A percentile compares a stretch with the other conserved stretches of the same genome.
These are phyloP conservation scores for Cutaneotrichosporon dermatis DNA, from an alignment of 1,284 basidiomycete species.

Conservation along the genomic window DNA sequence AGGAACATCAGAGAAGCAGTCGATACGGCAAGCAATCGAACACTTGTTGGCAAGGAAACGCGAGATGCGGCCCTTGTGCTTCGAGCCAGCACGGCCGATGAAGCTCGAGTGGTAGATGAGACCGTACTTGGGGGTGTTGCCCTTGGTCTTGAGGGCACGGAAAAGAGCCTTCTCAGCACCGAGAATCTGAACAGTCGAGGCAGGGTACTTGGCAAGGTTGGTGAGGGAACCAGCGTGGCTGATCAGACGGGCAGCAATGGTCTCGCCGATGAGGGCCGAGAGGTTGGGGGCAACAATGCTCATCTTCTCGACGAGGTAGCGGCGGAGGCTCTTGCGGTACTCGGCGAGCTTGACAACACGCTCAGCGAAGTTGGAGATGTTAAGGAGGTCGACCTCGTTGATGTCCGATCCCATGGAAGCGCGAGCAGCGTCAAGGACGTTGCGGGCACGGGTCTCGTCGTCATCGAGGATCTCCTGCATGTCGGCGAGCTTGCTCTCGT, in stretches of 20 bases:
- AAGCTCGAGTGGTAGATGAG: conserved; percentile 90
- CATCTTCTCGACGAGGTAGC: conserved; percentile 96
- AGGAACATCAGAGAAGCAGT: conserved; percentile 89
- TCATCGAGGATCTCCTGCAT: conserved; percentile 80
- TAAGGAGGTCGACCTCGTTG: conserved; percentile 90
- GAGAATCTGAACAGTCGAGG: conserved; percentile 95
- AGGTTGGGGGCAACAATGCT: conserved; percentile 93
- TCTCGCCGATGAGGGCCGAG: conserved; percentile 89
- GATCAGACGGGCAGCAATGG: conserved; percentile 91
- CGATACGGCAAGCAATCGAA: conserved; percentile 95
- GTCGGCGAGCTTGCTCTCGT: conserved; percentile 67
- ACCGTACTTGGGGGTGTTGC: conserved; percentile 97
- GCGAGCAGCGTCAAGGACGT: conserved; percentile 88
- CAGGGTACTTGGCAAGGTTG: conserved; percentile 96
- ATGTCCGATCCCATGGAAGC: conserved; percentile 95
- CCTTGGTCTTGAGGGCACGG: conserved; percentile 96
- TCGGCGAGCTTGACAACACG: conserved; percentile 88
- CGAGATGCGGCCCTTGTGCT: conserved; percentile 97
- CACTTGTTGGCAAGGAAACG: conserved; percentile 99
- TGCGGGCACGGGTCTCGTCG: conserved; percentile 81
- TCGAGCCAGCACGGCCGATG: conserved; percentile 90
- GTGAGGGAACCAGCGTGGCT: conserved; percentile 96
- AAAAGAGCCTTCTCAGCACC: conserved; percentile 98
- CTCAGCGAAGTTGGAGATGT: conserved; percentile 87
- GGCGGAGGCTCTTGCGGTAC: conserved; percentile 86